Percentiles rank a stretch among this genome's conserved stretches.
phyloP scores from a whole-genome alignment of 179 eudicot species.

The Spinacia oleracea region DNA sequence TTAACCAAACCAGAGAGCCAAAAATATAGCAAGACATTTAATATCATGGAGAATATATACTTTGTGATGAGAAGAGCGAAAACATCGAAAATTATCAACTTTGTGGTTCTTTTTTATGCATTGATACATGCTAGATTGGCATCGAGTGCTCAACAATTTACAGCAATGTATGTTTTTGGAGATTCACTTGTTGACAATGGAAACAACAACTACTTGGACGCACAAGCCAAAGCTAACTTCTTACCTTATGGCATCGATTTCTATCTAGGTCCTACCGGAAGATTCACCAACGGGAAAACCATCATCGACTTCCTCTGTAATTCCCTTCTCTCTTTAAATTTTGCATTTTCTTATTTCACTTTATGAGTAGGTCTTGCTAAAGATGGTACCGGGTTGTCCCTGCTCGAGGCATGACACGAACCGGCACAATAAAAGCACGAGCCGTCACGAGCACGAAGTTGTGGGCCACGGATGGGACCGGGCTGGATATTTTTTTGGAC shows the following conservation, averaged over 20 bases:
- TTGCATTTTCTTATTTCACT: too few relatives aligned
- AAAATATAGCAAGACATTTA: not conserved
- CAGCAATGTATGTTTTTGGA: slow-evolving; percentile 82
- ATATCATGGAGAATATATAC: slow-evolving; percentile 19
- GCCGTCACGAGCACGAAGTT: too few relatives aligned
- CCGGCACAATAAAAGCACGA: too few relatives aligned
- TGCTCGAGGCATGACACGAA: too few relatives aligned
- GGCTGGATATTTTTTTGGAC: too few relatives aligned
- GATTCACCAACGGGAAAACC: slow-evolving; percentile 76
- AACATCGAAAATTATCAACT: not conserved
- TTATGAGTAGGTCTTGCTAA: too few relatives aligned
- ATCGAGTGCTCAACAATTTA: slow-evolving; percentile 40
- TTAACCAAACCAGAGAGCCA: not conserved
- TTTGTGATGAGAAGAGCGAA: slow-evolving; percentile 5
- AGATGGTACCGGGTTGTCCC: too few relatives aligned
- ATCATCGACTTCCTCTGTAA: slow-evolving; percentile 57
- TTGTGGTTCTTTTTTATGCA: slow-evolving; percentile 22
- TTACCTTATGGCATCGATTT: slow-evolving; percentile 77
- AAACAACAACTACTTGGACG: slow-evolving; percentile 71
- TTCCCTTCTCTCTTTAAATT: not conserved
- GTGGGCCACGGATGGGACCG: too few relatives aligned
- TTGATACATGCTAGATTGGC: slow-evolving; percentile 17
- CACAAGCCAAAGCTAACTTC: slow-evolving; percentile 75
- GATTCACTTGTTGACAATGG: slow-evolving; percentile 89
- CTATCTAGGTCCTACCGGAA: slow-evolving; percentile 59